Evolutionary conservation across 2,329 filamentous ascomycete species (phyloP).

Genomic region (Epichloe glyceriae): DNA sequence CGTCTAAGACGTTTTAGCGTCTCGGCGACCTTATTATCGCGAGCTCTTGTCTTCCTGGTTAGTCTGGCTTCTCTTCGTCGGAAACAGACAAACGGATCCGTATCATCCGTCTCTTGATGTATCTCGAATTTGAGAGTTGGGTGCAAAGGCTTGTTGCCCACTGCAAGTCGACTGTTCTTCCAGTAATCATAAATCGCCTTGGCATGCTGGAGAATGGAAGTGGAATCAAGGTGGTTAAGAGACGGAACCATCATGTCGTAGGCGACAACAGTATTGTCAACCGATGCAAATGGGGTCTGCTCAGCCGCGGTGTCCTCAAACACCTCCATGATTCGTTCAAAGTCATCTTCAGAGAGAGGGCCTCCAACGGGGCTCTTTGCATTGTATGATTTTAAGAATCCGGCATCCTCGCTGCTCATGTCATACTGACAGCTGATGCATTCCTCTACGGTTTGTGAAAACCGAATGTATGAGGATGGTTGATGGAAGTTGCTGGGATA

Average conservation of each 20-base stretch:
- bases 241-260: slow-evolving; percentile 65
- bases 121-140: slow-evolving; percentile 84
- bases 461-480: slow-evolving; percentile 88
- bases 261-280: slow-evolving; percentile 75
- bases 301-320: slow-evolving; percentile 78
- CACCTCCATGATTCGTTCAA: slow-evolving; percentile 88
- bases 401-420: slow-evolving; percentile 83
- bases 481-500: slow-evolving; percentile 71
- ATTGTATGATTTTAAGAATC: slow-evolving; percentile 75
- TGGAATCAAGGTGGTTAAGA: slow-evolving; percentile 38
- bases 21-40: slow-evolving; percentile 87
- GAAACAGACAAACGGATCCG: slow-evolving; percentile 97
- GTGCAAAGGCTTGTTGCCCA: slow-evolving; percentile 60
- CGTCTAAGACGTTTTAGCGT: slow-evolving; percentile 84
- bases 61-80: slow-evolving; percentile 86
- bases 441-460: slow-evolving; percentile 96
- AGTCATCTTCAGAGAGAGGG: slow-evolving; percentile 75
- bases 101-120: slow-evolving; percentile 85
- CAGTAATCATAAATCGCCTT: slow-evolving; percentile 84
- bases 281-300: slow-evolving; percentile 76
- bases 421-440: slow-evolving; percentile 85
- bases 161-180: slow-evolving; percentile 55
- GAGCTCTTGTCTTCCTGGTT: slow-evolving; percentile 84
- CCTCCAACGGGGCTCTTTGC: slow-evolving; percentile 50
- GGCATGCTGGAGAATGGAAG: slow-evolving; percentile 43